These are phyloP conservation scores for Cladorrhinum sp. DNA, from an alignment of 2,329 filamentous ascomycete species.

Conservation along the genomic window DNA sequence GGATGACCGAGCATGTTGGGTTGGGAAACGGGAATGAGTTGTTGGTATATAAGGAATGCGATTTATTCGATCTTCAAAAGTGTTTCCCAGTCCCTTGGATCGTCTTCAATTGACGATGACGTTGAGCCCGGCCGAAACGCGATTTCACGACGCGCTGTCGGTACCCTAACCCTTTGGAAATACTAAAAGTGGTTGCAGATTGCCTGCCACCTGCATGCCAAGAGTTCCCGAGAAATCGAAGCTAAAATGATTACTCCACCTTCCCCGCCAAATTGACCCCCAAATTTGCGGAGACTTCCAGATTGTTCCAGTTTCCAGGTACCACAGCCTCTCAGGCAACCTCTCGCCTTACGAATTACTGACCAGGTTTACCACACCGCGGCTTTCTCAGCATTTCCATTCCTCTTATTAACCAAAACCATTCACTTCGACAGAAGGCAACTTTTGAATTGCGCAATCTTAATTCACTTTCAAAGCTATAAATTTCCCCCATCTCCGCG, in stretches of 20 bases:
- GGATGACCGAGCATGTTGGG: background rate
- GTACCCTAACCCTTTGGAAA: slow-evolving; percentile 8
- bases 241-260: slow-evolving; percentile 3
- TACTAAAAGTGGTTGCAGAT: too few relatives aligned
- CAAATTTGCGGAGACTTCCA: slow-evolving; percentile 17
- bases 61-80: background rate
- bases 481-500: slow-evolving; percentile 16
- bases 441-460: background rate
- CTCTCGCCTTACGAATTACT: too few relatives aligned
- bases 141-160: slow-evolving; percentile 5
- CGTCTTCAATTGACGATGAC: background rate
- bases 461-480: background rate
- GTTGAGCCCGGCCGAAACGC: background rate
- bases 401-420: background rate
- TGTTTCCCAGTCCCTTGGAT: background rate
- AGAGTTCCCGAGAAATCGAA: background rate
- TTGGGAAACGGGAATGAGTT: background rate
- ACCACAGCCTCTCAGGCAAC: background rate
- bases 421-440: background rate
- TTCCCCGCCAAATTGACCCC: slow-evolving; percentile 12
- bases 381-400: too few relatives aligned
- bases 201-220: background rate
- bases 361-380: too few relatives aligned
- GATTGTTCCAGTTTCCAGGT: slow-evolving; percentile 22
- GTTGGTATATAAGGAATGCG: slow-evolving; percentile 8